Evolutionary conservation across 2,329 filamentous ascomycete species (phyloP).

Genomic region (Plenodomus lindquistii): DNA sequence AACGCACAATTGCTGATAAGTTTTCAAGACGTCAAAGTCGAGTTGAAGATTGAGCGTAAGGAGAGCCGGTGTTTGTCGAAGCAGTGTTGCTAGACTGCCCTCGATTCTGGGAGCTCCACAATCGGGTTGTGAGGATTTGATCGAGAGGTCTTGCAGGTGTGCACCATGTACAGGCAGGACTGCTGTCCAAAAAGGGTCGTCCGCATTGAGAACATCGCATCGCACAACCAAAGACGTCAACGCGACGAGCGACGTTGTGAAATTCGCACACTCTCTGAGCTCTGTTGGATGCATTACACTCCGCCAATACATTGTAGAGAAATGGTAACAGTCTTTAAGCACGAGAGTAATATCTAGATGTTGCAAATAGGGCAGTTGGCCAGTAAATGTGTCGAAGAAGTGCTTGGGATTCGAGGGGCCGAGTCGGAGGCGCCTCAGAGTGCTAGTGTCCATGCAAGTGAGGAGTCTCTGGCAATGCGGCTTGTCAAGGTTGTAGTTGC

Average conservation of each 20-base stretch:
- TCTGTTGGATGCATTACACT: neutral
- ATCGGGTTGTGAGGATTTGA: neutral
- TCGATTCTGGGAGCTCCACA: neutral
- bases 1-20: neutral
- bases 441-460: conserved; percentile 11
- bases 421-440: conserved; percentile 13
- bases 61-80: neutral
- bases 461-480: conserved; percentile 10
- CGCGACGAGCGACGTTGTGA: neutral
- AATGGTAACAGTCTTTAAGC: neutral
- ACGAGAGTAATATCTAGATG: conserved; percentile 1
- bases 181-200: neutral
- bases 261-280: neutral
- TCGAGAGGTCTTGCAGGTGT: conserved; percentile 2
- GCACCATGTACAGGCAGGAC: neutral
- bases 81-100: neutral
- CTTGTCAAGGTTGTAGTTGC: conserved; percentile 11
- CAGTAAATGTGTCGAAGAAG: conserved; percentile 13
- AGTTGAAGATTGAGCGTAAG: too few species aligned
- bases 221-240: conserved; percentile 3
- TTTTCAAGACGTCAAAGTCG: neutral
- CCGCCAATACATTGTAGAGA: too few species aligned
- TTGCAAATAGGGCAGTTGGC: conserved; percentile 3
- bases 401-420: conserved; percentile 3
- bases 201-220: conserved; percentile 1